These are phyloP conservation scores for Podospora conica DNA, from an alignment of 495 filamentous ascomycete genomes.

Conservation along the genomic window DNA sequence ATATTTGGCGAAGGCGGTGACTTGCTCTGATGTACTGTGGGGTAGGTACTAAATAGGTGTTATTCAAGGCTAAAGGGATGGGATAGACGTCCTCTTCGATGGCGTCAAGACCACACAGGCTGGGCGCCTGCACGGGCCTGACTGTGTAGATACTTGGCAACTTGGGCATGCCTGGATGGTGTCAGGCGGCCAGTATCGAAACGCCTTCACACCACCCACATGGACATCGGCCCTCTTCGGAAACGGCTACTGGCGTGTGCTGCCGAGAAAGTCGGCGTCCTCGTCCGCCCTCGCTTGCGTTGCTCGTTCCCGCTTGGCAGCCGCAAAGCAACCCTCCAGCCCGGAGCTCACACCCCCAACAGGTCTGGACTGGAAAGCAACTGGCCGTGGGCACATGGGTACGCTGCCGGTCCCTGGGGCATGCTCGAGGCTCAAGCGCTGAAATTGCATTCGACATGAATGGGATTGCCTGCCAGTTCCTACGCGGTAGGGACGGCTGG, in stretches of 20 bases:
- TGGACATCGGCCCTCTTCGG: neutral
- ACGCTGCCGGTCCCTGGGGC: neutral
- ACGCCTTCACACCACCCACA: neutral
- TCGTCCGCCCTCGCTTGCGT: neutral
- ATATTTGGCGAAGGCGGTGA: too few relatives aligned
- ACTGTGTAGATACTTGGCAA: too few relatives aligned
- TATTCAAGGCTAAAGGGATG: too few relatives aligned
- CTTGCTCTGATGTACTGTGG: too few relatives aligned
- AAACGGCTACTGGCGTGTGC: neutral
- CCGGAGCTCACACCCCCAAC: neutral
- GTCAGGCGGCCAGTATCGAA: neutral
- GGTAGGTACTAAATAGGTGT: too few relatives aligned
- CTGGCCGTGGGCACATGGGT: neutral
- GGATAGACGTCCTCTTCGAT: too few relatives aligned
- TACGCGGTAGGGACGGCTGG: neutral
- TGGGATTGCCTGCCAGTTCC: neutral
- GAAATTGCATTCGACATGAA: neutral
- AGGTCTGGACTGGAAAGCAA: neutral
- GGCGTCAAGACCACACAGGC: too few relatives aligned
- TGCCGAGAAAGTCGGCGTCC: neutral
- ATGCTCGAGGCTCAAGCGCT: neutral
- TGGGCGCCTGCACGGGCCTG: neutral
- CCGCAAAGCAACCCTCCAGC: neutral
- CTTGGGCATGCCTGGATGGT: neutral
- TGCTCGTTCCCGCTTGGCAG: neutral